Evolutionary conservation across 805 yeast species (phyloP).

Genomic region (Hanseniaspora lindneri): DNA sequence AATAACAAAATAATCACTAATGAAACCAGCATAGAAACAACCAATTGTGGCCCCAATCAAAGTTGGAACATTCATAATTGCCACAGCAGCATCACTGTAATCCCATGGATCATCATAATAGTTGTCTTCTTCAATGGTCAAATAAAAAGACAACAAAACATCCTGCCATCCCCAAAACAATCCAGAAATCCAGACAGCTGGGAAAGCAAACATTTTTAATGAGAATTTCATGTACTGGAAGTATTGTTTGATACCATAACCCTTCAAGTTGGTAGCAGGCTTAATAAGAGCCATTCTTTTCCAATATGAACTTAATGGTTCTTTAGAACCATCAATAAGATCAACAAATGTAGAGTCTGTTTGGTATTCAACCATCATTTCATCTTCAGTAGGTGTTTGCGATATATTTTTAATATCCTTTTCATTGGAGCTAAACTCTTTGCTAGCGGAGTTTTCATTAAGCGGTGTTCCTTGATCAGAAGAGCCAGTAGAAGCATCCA

Average conservation of each 20-base stretch:
- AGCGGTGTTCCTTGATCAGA: constrained; percentile 2
- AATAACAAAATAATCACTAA: constrained; percentile 51
- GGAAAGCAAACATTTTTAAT: constrained; percentile 48
- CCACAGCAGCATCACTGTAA: constrained; percentile 55
- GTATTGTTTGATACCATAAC: constrained; percentile 57
- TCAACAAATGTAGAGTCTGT: background rate
- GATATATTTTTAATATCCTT: background rate
- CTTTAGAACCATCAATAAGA: constrained; percentile 34
- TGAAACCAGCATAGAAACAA: constrained; percentile 50
- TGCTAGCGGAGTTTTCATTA: background rate
- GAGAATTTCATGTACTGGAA: constrained; percentile 38
- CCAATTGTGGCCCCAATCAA: constrained; percentile 56
- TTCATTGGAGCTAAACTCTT: background rate
- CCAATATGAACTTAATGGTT: constrained; percentile 35
- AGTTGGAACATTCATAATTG: constrained; percentile 63
- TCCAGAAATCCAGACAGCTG: constrained; percentile 55
- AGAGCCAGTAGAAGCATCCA: constrained; percentile 2
- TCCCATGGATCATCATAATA: constrained; percentile 57
- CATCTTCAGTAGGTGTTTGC: background rate
- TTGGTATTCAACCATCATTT: background rate
- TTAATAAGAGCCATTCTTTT: constrained; percentile 40
- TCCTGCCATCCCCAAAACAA: constrained; percentile 75
- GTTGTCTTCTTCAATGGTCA: constrained; percentile 59
- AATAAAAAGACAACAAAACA: constrained; percentile 60
- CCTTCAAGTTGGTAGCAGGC: constrained; percentile 46